Evolutionary conservation across 2,329 filamentous ascomycete genomes (phyloP), one percentile per base, ranked within the genome.

Genomic region (Arthroderma sp.): DNA sequence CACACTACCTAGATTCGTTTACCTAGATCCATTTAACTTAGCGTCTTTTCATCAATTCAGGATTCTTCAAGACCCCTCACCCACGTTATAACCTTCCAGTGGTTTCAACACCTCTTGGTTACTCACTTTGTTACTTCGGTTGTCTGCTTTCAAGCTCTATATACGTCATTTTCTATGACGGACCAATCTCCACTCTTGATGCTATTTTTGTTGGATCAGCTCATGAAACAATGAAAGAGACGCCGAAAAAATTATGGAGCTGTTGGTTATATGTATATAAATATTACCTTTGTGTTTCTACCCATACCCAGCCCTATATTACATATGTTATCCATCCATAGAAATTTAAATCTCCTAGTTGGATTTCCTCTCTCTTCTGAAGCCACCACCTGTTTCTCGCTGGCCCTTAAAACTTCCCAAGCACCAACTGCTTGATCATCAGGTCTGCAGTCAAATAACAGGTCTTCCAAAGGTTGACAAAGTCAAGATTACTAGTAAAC

Each of bases 381-480:
- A 11, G 9, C 19, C 21, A 8, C 19, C 21, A 43, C 13, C 4
- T 17, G 3, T 9, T 23, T 21, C 13, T 25, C 13, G 41, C 41
- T 19, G 5, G 19, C 13, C 21, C 21, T 74, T 78, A 89, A 59
- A 91, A 72, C 81, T 93, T 93, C 58, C 81, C 81, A 66, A 78
- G 73, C 59, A 85, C 68, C 70, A 94, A 69, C 71, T 94, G 91
- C 35, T 71, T 70, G 60, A 88, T 74, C 83, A 93, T 95, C 77
- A 90, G 81, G 58, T 82, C 75, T 1, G 76, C 89, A 1, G 89
- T 94, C 60, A 91, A 78, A 62, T 75, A 77, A 35, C 81, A 81
- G n/a, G 87, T 95, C 66, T 80, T 80, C 86, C 86, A 93, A 66
- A 95, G 72, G 1, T 89, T 95, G n/a, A 81, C 82, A 68, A 94